Evolutionary conservation across 805 yeast species (phyloP), one percentile per base, ranked within the genome.

Genomic region (Teunomyces panamensis): DNA sequence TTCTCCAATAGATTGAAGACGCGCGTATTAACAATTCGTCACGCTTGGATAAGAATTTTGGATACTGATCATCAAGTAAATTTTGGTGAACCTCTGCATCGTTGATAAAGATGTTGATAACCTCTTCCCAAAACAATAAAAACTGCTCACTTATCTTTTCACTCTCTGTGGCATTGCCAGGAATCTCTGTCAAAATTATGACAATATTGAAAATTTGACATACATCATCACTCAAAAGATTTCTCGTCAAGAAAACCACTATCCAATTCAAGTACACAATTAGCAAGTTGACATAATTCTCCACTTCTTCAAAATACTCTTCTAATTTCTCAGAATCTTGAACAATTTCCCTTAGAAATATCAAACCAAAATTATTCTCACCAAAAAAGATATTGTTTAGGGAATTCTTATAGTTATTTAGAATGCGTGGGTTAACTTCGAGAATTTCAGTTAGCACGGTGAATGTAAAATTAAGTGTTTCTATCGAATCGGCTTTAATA

Each of bases 101-200:
- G 54, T 74, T 81, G 33, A 70, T 62, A 51, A 78, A 80, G 1
- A 75, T 68, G 48, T 84, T 89, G 5, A 83, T 77, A 29, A 85
- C 64, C 46, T 82, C 84, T 43, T 78, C 74, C 95, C 95, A 87
- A 57, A 87, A 84, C 30, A 80, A 78, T 7, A 84, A 70, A 57
- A 86, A 74, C 48, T 67, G 65, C 14, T 70, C 77, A 44, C 74
- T 68, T 6, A 84, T 68, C 11, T 64, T 61, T 60, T 87, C 95
- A 33, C 85, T 86, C 0, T 70, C 55, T 2, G 83, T 71, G 0
- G 94, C 85, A 5, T 63, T 51, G 2, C 84, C 80, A 1, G 84
- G 82, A 44, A 77, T 75, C 49, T 77, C 73, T 0, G 90, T 80
- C 44, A 87, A 58, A 45, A 71, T 71, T 13, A 84, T 50, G 14